phyloP scores from a whole-genome alignment of 345 rosid genomes.

The Salix caprea region DNA sequence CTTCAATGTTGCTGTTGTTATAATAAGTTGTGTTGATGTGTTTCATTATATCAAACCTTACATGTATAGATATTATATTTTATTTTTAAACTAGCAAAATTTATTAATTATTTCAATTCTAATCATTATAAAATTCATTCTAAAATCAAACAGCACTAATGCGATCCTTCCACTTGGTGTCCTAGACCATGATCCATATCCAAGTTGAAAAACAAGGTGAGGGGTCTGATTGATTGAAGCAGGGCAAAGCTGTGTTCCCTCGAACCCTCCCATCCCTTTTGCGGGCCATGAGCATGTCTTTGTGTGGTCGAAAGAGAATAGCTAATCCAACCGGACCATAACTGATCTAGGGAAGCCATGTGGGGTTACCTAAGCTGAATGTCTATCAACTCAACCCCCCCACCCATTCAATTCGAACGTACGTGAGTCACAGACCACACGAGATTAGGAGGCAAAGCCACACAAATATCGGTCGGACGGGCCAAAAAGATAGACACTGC shows the following conservation, averaged over 20 bases:
- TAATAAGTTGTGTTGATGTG: accelerated
- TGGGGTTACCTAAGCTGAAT: conserved; percentile 9
- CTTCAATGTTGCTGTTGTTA: too few species aligned
- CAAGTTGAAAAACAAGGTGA: not conserved
- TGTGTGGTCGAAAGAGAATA: conserved; percentile 17
- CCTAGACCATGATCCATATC: not conserved
- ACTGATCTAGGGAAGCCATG: conserved; percentile 4
- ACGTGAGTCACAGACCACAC: not conserved
- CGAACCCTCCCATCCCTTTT: conserved; percentile 12
- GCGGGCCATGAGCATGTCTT: not conserved
- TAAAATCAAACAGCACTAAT: too few species aligned
- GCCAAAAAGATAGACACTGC: conserved; percentile 6
- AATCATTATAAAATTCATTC: too few species aligned
- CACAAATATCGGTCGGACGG: not conserved
- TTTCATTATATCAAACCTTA: too few species aligned
- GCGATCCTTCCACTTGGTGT: not conserved
- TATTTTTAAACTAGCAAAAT: too few species aligned
- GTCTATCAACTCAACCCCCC: not conserved
- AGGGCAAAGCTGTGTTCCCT: not conserved
- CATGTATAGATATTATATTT: too few species aligned
- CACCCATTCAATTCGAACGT: not conserved
- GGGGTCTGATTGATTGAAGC: not conserved
- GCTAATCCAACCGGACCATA: not conserved
- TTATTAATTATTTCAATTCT: too few species aligned
- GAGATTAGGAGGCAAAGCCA: not conserved